Percentiles rank a stretch among this genome's conserved stretches.
Evolutionary conservation across 805 yeast species (phyloP).

Genomic region (Cyberlindnera mrakii): DNA sequence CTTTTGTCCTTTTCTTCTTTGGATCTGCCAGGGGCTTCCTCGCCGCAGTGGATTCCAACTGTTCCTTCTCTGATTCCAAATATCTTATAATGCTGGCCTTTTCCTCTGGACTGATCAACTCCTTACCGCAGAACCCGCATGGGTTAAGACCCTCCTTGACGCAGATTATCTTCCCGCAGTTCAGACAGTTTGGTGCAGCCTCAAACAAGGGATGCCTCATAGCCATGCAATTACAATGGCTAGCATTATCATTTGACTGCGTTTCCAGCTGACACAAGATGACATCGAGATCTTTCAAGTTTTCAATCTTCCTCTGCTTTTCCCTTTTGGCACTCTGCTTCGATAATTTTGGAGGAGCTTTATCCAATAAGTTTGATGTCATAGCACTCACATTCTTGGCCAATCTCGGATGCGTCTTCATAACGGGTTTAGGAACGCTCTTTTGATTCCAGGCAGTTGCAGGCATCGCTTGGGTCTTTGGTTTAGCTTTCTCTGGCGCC

Average conservation of each 20-base stretch:
- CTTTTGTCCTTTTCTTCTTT: constrained; percentile 36
- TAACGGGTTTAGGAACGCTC: not conserved
- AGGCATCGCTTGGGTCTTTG: not conserved
- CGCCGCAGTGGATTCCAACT: constrained; percentile 27
- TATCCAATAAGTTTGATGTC: constrained; percentile 43
- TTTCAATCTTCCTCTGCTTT: constrained; percentile 41
- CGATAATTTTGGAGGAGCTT: constrained; percentile 24
- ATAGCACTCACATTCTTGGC: constrained; percentile 24
- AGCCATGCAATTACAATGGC: constrained; percentile 75
- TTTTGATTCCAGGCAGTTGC: constrained; percentile 9
- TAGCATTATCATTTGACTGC: constrained; percentile 21
- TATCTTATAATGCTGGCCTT: constrained; percentile 47
- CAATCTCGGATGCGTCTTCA: constrained; percentile 8
- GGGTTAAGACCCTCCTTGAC: constrained; percentile 85
- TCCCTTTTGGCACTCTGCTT: constrained; percentile 30
- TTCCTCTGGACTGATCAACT: constrained; percentile 59
- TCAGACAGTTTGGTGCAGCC: constrained; percentile 86
- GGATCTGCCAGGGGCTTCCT: not conserved
- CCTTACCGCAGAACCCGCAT: constrained; percentile 75
- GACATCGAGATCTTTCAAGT: constrained; percentile 60
- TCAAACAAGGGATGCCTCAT: constrained; percentile 83
- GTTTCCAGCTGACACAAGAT: constrained; percentile 50
- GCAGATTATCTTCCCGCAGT: constrained; percentile 93
- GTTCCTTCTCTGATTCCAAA: constrained; percentile 47
- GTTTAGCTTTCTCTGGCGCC: not conserved